Base-by-base conservation (phyloP, 192 early-diverging fungal genomes). In the Backusella morwellensis region DNA sequence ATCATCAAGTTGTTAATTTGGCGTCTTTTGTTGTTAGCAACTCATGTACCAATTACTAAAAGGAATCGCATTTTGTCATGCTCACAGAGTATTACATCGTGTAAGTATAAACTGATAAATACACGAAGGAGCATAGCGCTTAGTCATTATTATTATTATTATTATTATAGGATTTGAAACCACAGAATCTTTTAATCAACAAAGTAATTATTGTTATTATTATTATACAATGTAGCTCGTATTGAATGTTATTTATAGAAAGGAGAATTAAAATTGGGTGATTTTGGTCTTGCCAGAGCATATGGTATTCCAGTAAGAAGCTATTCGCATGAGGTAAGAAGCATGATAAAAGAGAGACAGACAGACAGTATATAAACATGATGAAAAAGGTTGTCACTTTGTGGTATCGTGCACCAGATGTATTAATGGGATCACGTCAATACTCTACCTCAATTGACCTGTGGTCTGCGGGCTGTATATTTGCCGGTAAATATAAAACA, bases 41-140 rank as follows among this genome's bases (percentile, higher is more conserved):
- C 85, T 98, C 76, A 96, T 99, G 94, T 99, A 96, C 80, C 98
- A 99, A 85, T 88, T 99, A 75, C 79, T 99, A 74, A 92, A 91
- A 75, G 98, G 97, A 26, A 93, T 99, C 40, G 95, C 94, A n/a
- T 99, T 94, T 84, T 98, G 97, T 83, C 98, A 99, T 83, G 92
- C 95, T 76, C 92, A 98, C 85, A 87, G 97, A 32, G 97, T 99
- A 23, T 84, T 99, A 63, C 98, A 99, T 84, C 88, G 98, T 75
- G 95, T 91, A 88, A 72, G 75, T 69, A 32, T 23, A 11, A 35
- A 50, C 17, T n/a, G 17, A 56, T 15, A 41, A 68, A 15, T 2
- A 14, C 17, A 47, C 44, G 29, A 44, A 47, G 23, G 32, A 2
- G 0, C 35, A 29, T 19, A 26, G 52, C 1, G 17, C 42, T 44